phyloP scores from a whole-genome alignment of 768 basidiomycete genomes.

The Floccularia luteovirens region DNA sequence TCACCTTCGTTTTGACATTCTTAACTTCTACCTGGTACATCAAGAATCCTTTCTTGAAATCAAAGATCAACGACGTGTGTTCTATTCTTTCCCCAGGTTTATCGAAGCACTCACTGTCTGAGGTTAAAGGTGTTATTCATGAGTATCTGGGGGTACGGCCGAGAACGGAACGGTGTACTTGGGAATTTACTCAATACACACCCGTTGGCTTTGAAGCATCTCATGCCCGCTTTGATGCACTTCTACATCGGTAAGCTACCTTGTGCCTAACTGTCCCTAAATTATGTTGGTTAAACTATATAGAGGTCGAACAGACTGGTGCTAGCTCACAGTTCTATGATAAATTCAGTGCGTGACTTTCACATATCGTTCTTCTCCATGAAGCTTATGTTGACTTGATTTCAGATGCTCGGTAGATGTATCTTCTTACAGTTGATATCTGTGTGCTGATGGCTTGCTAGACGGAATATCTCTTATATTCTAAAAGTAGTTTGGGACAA shows the following conservation, averaged over 20 bases:
- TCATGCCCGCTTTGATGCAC: constrained; percentile 87
- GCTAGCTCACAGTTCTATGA: constrained; percentile 98
- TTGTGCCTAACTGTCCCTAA: neutral
- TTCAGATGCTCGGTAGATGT: constrained; percentile 42
- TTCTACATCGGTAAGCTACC: constrained; percentile 81
- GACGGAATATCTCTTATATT: constrained; percentile 82
- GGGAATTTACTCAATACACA: constrained; percentile 81
- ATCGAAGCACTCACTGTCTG: neutral
- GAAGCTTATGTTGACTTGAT: neutral
- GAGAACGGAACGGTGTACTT: constrained; percentile 65
- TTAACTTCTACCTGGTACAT: constrained; percentile 94
- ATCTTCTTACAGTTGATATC: neutral
- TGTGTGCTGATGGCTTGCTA: too few species aligned
- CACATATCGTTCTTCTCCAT: neutral
- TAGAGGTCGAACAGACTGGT: constrained; percentile 97
- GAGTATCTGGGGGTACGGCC: constrained; percentile 60
- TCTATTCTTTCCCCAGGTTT: constrained; percentile 1
- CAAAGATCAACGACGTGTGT: constrained; percentile 88
- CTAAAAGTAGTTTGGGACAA: constrained; percentile 92
- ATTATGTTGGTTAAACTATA: neutral
- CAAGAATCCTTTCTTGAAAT: constrained; percentile 97
- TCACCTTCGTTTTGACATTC: constrained; percentile 87
- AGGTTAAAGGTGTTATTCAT: constrained; percentile 59
- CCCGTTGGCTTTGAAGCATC: constrained; percentile 75
- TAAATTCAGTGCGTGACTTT: constrained; percentile 75